Evolutionary conservation across 1,284 basidiomycete species (phyloP).

Genomic region (Rhodotorula sp.): DNA sequence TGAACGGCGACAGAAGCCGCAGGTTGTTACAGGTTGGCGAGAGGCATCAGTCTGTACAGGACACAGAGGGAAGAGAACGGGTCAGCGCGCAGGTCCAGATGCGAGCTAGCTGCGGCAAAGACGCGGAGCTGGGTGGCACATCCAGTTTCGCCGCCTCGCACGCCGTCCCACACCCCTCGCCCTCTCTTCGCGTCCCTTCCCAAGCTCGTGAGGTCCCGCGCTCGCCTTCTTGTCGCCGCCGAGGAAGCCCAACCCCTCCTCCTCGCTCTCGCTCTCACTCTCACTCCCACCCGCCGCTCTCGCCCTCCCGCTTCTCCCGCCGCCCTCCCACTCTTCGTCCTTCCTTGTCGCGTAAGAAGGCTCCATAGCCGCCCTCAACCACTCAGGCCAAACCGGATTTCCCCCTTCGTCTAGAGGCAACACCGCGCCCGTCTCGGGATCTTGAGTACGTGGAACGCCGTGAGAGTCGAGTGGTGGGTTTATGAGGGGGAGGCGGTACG

Average conservation of each 20-base stretch:
- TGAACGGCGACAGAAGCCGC: too few relatives aligned
- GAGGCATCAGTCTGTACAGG: too few relatives aligned
- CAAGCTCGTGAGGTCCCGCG: background rate
- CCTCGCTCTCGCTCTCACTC: background rate
- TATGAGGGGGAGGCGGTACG: conserved; percentile 22
- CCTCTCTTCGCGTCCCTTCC: background rate
- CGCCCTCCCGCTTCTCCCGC: too few relatives aligned
- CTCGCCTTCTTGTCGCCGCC: background rate
- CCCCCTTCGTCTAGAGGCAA: conserved; percentile 19
- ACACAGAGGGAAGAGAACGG: too few relatives aligned
- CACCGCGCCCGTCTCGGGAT: conserved; percentile 13
- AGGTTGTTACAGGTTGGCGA: too few relatives aligned
- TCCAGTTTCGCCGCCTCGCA: background rate
- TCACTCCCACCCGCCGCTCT: background rate
- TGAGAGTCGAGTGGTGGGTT: conserved; percentile 27
- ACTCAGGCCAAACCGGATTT: conserved; percentile 14
- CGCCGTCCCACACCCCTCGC: background rate
- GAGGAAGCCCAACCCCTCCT: background rate
- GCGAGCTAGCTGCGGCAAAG: too few relatives aligned
- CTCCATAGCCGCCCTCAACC: background rate
- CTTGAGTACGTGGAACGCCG: conserved; percentile 16
- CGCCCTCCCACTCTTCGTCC: background rate
- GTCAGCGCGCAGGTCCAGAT: too few relatives aligned
- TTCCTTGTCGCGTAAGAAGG: background rate
- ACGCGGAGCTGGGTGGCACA: too few relatives aligned